Percentiles rank a stretch among this genome's conserved stretches.
These are phyloP conservation scores for Ilyonectria mors-panacis DNA, from an alignment of 2,329 filamentous ascomycete species.

Conservation along the genomic window DNA sequence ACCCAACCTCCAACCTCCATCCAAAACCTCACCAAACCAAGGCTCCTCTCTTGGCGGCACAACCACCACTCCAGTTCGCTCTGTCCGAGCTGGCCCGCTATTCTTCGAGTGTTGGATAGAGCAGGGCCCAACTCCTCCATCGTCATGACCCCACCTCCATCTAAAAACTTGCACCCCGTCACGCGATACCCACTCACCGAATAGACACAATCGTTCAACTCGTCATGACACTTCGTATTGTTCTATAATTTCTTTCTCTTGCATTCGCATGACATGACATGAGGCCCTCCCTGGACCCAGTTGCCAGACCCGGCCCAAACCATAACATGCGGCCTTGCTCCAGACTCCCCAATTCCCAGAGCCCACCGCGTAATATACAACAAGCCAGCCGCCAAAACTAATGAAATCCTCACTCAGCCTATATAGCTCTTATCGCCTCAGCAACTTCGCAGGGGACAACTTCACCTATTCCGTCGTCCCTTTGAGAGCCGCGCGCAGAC, in stretches of 20 bases:
- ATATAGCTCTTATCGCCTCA: conserved; percentile 35
- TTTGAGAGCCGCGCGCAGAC: conserved; percentile 71
- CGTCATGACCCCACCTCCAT: background rate
- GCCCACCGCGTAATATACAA: conserved; percentile 41
- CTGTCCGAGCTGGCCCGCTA: conserved; percentile 71
- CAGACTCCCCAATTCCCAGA: conserved; percentile 42
- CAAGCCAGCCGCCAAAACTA: conserved; percentile 32
- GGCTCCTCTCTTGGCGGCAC: conserved; percentile 53
- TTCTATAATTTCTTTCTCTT: conserved; percentile 41
- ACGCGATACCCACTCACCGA: conserved; percentile 29
- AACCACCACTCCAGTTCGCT: conserved; percentile 65
- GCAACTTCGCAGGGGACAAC: conserved; percentile 43
- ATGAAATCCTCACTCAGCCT: conserved; percentile 28
- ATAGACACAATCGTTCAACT: conserved; percentile 34
- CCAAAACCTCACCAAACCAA: conserved; percentile 48
- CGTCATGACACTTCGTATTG: conserved; percentile 44
- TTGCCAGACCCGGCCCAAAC: conserved; percentile 42
- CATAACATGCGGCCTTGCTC: conserved; percentile 39
- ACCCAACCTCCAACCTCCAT: conserved; percentile 59
- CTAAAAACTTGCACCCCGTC: background rate
- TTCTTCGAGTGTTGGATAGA: conserved; percentile 79
- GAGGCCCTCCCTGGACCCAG: conserved; percentile 32
- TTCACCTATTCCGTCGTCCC: conserved; percentile 55
- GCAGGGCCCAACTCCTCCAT: conserved; percentile 38
- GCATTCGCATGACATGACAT: conserved; percentile 37